phyloP scores from a whole-genome alignment of 1,284 basidiomycete genomes.

The Ustilago hordei region DNA sequence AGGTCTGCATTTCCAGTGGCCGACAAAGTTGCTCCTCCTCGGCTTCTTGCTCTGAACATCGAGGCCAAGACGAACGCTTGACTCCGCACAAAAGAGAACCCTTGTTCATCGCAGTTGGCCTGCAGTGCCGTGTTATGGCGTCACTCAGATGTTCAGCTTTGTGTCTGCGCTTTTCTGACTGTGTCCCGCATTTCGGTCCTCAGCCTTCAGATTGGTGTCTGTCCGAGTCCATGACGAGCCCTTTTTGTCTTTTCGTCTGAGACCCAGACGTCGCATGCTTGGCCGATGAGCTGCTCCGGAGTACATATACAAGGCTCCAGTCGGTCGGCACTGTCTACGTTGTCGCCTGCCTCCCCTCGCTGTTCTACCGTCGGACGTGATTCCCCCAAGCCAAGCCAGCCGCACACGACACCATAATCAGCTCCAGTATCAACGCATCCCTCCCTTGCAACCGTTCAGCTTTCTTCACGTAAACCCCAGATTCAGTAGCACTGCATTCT shows the following conservation, averaged over 20 bases:
- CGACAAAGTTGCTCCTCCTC: not conserved
- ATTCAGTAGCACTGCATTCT: not conserved
- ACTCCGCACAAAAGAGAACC: not conserved
- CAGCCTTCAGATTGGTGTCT: not conserved
- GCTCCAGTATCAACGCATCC: not conserved
- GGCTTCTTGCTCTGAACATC: no score
- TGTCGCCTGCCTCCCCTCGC: constrained; percentile 1
- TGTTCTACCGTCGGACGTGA: not conserved
- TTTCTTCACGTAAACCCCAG: not conserved
- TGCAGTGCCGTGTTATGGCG: not conserved
- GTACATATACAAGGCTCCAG: constrained; percentile 7
- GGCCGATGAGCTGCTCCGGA: not conserved
- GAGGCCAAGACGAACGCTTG: not conserved
- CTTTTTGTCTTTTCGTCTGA: not conserved
- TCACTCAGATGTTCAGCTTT: constrained; percentile 6
- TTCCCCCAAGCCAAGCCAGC: not conserved
- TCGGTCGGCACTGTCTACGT: no score
- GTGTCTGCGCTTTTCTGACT: not conserved
- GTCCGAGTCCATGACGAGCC: constrained; percentile 4
- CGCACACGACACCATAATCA: not conserved
- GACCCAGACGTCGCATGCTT: not conserved
- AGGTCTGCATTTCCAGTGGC: not conserved
- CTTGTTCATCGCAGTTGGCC: no score
- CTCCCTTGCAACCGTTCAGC: not conserved
- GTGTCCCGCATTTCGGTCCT: not conserved